Evolutionary conservation across 495 filamentous ascomycete genomes (phyloP).

Genomic region (Niebla homalea): DNA sequence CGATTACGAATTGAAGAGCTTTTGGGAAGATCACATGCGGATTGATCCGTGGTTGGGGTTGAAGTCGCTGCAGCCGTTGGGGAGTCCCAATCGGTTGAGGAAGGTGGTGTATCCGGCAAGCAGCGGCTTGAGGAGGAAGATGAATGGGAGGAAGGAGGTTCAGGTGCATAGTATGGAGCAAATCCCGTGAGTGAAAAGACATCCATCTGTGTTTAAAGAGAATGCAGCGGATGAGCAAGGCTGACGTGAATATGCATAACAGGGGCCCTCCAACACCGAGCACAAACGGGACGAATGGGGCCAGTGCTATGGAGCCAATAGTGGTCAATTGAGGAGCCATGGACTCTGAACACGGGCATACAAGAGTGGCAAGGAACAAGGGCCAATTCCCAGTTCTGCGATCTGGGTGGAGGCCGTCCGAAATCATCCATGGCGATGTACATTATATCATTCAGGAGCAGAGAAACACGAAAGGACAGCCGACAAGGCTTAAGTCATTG

Average conservation of each 20-base stretch:
- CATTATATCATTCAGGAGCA: too few species aligned
- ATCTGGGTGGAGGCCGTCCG: too few species aligned
- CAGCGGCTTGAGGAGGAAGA: conserved; percentile 21
- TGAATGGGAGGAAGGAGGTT: conserved; percentile 23
- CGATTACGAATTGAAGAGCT: conserved; percentile 27
- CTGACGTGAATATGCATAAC: not conserved
- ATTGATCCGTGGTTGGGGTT: conserved; percentile 34
- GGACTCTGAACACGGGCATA: too few species aligned
- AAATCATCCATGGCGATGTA: too few species aligned
- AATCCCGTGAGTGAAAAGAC: conserved; percentile 14
- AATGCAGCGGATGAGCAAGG: not conserved
- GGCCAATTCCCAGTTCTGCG: too few species aligned
- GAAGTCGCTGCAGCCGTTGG: conserved; percentile 30
- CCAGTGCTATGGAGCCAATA: not conserved
- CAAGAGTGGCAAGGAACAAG: too few species aligned
- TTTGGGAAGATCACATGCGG: conserved; percentile 36
- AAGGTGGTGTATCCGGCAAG: conserved; percentile 28
- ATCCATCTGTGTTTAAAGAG: not conserved
- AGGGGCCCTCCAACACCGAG: conserved; percentile 10
- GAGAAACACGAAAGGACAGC: too few species aligned
- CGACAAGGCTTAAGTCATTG: too few species aligned
- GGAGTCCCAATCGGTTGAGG: conserved; percentile 31
- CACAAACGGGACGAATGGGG: not conserved
- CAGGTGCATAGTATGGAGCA: conserved; percentile 20
- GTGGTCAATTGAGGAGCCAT: conserved; percentile 4